Percentiles rank a stretch among this genome's conserved stretches.
Evolutionary conservation across 2,329 filamentous ascomycete genomes (phyloP).

Genomic region (Neofusicoccum umdonicola): DNA sequence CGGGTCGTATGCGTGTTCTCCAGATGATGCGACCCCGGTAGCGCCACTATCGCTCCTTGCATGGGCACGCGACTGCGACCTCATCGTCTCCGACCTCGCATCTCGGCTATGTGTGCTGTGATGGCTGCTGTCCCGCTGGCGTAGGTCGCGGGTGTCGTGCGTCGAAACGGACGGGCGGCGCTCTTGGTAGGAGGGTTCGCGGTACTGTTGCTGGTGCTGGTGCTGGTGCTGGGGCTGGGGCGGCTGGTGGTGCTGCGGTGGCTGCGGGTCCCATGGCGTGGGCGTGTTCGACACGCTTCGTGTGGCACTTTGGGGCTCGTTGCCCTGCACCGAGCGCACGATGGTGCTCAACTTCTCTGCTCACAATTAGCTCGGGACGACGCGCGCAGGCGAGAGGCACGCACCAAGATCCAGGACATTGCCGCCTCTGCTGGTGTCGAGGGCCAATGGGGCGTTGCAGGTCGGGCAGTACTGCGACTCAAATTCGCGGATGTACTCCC

Average conservation of each 20-base stretch:
- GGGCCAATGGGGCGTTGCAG: slow-evolving; percentile 84
- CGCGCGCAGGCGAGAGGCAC: slow-evolving; percentile 28
- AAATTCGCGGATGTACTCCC: slow-evolving; percentile 94
- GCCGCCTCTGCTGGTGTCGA: slow-evolving; percentile 89
- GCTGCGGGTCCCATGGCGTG: slow-evolving; percentile 62
- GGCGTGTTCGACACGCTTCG: slow-evolving; percentile 48
- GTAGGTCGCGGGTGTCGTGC: slow-evolving; percentile 9
- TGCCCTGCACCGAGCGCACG: slow-evolving; percentile 73
- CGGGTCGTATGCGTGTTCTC: slow-evolving; percentile 74
- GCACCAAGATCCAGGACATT: slow-evolving; percentile 90
- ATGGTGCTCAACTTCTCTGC: slow-evolving; percentile 93
- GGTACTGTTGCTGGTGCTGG: too few relatives aligned
- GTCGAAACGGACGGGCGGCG: slow-evolving; percentile 18
- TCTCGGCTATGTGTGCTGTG: slow-evolving; percentile 18
- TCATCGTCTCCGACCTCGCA: slow-evolving; percentile 32
- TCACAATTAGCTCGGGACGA: slow-evolving; percentile 27
- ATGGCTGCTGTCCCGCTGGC: slow-evolving; percentile 30
- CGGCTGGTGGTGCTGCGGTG: slow-evolving; percentile 4
- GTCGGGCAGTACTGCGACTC: slow-evolving; percentile 92
- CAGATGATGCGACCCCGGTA: slow-evolving; percentile 64
- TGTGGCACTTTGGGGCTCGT: slow-evolving; percentile 8
- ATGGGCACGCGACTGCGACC: slow-evolving; percentile 52
- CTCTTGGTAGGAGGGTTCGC: slow-evolving; percentile 35
- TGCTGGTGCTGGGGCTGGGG: not conserved
- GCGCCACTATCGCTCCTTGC: slow-evolving; percentile 68